Conservation (phyloP, 2,329 filamentous ascomycete species). For the Claviceps maximensis region DNA sequence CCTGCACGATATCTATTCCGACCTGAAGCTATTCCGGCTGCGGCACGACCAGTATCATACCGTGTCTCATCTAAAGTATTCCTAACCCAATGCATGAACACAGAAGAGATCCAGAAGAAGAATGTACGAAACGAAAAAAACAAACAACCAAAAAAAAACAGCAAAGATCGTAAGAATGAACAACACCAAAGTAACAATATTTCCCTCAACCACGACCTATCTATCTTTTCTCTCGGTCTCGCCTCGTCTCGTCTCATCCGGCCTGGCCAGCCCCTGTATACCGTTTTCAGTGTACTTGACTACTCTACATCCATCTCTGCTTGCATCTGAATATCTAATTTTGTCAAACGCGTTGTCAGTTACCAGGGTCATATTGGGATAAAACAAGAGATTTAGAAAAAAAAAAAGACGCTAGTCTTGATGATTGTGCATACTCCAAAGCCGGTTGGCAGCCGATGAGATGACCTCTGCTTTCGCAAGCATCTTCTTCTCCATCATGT, state of each 20-base stretch:
- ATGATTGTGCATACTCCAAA: conserved; percentile 45
- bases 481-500: conserved; percentile 51
- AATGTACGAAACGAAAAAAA: too few relatives aligned
- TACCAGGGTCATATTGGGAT: not conserved
- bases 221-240: not conserved
- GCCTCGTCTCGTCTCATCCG: too few relatives aligned
- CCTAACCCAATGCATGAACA: too few relatives aligned
- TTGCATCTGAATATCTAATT: conserved; percentile 36
- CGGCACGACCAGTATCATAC: too few relatives aligned
- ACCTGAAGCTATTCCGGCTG: too few relatives aligned
- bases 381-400: not conserved
- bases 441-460: conserved; percentile 50
- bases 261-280: too few relatives aligned
- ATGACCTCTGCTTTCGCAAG: conserved; percentile 55
- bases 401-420: not conserved
- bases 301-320: conserved; percentile 34
- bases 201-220: not conserved
- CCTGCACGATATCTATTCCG: too few relatives aligned
- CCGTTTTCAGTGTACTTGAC: not conserved
- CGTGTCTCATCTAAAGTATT: too few relatives aligned
- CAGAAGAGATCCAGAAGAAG: too few relatives aligned
- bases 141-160: too few relatives aligned
- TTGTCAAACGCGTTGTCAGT: not conserved
- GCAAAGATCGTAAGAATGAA: not conserved
- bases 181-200: not conserved